Percentiles rank a stretch among this genome's conserved stretches.
phyloP scores from a whole-genome alignment of 2,329 filamentous ascomycete genomes.

The Intubia oerlemansii region DNA sequence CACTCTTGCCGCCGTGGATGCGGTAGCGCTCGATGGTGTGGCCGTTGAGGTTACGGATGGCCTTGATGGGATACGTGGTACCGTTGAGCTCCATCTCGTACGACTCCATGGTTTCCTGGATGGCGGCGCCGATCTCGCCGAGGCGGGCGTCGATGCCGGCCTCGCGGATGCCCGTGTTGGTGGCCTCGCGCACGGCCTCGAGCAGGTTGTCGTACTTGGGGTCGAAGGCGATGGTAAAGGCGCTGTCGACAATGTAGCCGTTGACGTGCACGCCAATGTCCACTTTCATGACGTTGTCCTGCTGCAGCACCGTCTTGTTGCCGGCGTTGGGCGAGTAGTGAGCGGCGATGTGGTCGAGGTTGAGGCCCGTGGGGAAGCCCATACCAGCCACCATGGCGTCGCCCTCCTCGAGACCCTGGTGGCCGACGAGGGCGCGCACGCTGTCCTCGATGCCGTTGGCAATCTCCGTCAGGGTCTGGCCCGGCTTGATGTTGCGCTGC shows the following conservation, averaged over 20 bases:
- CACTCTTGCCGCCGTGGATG: constrained; percentile 84
- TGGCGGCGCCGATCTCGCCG: constrained; percentile 61
- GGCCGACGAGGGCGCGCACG: constrained; percentile 52
- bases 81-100: constrained; percentile 75
- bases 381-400: constrained; percentile 58
- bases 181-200: constrained; percentile 51
- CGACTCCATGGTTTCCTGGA: constrained; percentile 86
- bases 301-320: constrained; percentile 53
- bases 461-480: constrained; percentile 56
- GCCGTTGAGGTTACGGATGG: constrained; percentile 70
- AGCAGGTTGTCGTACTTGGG: constrained; percentile 55
- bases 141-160: constrained; percentile 84
- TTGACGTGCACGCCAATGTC: constrained; percentile 69
- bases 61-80: constrained; percentile 58
- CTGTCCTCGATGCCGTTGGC: constrained; percentile 65
- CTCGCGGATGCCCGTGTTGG: constrained; percentile 72
- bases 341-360: constrained; percentile 63
- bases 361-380: constrained; percentile 66
- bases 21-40: constrained; percentile 78
- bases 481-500: constrained; percentile 58
- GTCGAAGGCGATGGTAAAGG: constrained; percentile 61
- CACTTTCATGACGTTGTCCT: constrained; percentile 62
- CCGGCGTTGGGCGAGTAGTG: constrained; percentile 72
- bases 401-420: constrained; percentile 54
- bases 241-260: constrained; percentile 61